Conservation (phyloP, 805 yeast species). For the Ogataea minuta region DNA sequence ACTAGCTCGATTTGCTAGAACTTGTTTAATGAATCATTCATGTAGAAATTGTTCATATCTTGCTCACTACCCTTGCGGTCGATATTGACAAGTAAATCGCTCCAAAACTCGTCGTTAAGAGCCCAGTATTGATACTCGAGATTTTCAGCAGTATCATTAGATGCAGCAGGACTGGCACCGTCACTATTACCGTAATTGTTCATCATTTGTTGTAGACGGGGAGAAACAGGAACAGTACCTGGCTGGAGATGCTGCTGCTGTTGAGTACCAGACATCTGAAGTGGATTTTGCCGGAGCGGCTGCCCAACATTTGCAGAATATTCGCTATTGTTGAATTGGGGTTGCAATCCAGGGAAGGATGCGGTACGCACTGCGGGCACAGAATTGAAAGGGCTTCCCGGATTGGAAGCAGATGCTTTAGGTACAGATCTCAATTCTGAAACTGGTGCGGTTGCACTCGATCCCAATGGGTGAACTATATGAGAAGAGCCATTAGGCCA, state of each 20-base stretch:
- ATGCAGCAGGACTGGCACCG: background rate
- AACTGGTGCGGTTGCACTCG: background rate
- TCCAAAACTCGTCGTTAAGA: slow-evolving; percentile 71
- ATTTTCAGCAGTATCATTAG: slow-evolving; percentile 22
- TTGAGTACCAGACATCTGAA: slow-evolving; percentile 1
- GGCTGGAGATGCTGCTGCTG: background rate
- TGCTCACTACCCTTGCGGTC: slow-evolving; percentile 20
- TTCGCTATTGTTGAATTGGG: background rate
- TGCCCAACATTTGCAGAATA: slow-evolving; percentile 1
- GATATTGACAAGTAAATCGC: slow-evolving; percentile 43
- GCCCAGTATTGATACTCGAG: slow-evolving; percentile 51
- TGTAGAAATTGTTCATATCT: slow-evolving; percentile 12
- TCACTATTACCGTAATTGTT: slow-evolving; percentile 4
- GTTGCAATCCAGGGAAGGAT: background rate
- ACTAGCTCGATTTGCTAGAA: background rate
- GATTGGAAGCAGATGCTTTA: too few species aligned
- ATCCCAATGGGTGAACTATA: background rate
- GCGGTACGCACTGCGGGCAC: background rate
- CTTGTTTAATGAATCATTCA: slow-evolving; percentile 17
- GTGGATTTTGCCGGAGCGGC: background rate
- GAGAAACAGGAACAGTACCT: slow-evolving; percentile 3
- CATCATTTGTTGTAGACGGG: slow-evolving; percentile 11
- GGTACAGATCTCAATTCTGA: background rate
- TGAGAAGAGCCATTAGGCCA: background rate
- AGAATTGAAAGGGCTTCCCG: background rate